These are phyloP conservation scores for Umbilicaria muhlenbergii DNA, from an alignment of 495 filamentous ascomycete genomes.

Conservation along the genomic window DNA sequence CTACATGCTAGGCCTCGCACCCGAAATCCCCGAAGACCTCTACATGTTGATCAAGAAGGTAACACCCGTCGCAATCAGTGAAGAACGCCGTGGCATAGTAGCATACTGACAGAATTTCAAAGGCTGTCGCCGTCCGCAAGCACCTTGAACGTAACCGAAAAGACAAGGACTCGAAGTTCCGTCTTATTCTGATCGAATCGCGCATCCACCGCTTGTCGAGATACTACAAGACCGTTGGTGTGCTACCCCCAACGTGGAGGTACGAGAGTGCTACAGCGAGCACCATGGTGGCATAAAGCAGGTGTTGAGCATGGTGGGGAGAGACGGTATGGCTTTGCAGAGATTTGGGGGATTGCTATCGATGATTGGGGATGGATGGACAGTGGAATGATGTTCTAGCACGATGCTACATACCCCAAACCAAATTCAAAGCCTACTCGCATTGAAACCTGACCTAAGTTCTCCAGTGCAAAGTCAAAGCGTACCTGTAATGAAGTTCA, in stretches of 20 bases:
- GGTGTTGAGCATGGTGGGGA: no score
- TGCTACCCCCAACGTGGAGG: slow-evolving; percentile 95
- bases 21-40: slow-evolving; percentile 94
- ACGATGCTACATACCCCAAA: no score
- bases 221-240: slow-evolving; percentile 98
- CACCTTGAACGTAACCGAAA: slow-evolving; percentile 99
- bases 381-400: no score
- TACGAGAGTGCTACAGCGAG: slow-evolving; percentile 60
- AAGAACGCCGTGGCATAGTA: neutral
- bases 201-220: slow-evolving; percentile 96
- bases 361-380: no score
- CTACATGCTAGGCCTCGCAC: slow-evolving; percentile 71
- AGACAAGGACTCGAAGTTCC: slow-evolving; percentile 99
- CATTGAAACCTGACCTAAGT: no score
- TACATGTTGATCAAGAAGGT: slow-evolving; percentile 99
- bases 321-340: no score
- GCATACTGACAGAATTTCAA: neutral
- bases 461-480: no score
- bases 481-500: no score
- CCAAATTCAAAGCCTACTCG: no score
- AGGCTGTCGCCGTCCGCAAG: slow-evolving; percentile 98
- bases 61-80: slow-evolving; percentile 1
- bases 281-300: slow-evolving; percentile 34
- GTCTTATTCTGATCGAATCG: slow-evolving; percentile 98
- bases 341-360: no score